A percentile compares a stretch with the other conserved stretches of the same genome.
Evolutionary conservation across 305 asterid species (phyloP).

Genomic region (Fraxinus angustifolia): DNA sequence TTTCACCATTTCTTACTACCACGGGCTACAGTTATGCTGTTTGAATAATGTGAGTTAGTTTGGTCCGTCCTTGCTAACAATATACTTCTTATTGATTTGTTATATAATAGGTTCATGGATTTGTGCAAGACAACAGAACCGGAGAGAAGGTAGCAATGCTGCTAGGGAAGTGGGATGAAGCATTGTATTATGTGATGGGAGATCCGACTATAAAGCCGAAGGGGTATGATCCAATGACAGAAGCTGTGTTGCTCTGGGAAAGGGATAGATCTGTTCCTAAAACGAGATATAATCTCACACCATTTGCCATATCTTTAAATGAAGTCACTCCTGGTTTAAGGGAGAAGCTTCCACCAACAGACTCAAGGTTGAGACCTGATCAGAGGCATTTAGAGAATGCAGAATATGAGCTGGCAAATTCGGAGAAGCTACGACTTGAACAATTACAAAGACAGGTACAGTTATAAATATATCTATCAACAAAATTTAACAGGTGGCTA

Average conservation of each 20-base stretch:
- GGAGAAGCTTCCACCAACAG: constrained; percentile 89
- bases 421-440: constrained; percentile 96
- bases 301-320: constrained; percentile 84
- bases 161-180: constrained; percentile 97
- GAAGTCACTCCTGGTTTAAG: constrained; percentile 74
- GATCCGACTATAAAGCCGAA: constrained; percentile 83
- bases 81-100: constrained; percentile 2
- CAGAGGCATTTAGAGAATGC: constrained; percentile 95
- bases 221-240: constrained; percentile 95
- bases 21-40: background rate
- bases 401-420: constrained; percentile 86
- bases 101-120: constrained; percentile 74
- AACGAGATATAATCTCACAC: constrained; percentile 92
- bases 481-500: constrained; percentile 20
- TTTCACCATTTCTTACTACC: constrained; percentile 7
- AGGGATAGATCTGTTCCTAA: constrained; percentile 68
- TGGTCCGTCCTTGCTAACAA: background rate
- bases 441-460: constrained; percentile 95
- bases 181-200: constrained; percentile 89
- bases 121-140: constrained; percentile 90
- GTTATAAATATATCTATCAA: background rate
- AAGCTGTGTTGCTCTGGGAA: constrained; percentile 91
- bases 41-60: background rate
- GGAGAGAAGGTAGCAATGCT: constrained; percentile 93
- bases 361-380: constrained; percentile 92